Conservation (phyloP, 805 yeast genomes). For the Ogataea nakhonphanomensis region DNA sequence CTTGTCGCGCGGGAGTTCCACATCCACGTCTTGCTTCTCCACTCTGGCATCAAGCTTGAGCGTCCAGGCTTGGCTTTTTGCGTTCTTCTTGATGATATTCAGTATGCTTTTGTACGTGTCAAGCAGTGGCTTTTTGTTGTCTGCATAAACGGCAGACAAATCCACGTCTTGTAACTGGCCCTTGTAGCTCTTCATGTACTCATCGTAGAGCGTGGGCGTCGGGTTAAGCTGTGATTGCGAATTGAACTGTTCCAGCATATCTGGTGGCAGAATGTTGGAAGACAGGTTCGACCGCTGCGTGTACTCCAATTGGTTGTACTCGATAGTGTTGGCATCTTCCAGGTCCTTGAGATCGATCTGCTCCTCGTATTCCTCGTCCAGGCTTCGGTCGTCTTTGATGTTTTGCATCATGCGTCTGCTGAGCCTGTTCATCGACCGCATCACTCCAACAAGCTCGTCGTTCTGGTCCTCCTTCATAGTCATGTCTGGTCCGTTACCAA, state of each 20-base stretch:
- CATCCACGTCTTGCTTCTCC: constrained; percentile 30
- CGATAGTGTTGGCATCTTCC: constrained; percentile 43
- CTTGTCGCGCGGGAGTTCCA: constrained; percentile 25
- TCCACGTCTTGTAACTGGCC: constrained; percentile 20
- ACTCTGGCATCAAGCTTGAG: constrained; percentile 20
- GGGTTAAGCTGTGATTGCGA: constrained; percentile 30
- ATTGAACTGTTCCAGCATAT: constrained; percentile 15
- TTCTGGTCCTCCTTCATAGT: constrained; percentile 73
- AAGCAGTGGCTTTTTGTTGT: constrained; percentile 35
- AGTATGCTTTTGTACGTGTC: constrained; percentile 45
- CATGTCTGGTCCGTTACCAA: constrained; percentile 82
- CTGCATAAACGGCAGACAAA: constrained; percentile 23
- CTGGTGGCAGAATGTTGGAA: constrained; percentile 26
- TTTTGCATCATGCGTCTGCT: constrained; percentile 76
- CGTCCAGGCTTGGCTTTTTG: constrained; percentile 47
- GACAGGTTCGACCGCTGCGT: constrained; percentile 28
- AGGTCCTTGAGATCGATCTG: constrained; percentile 52
- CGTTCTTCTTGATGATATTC: constrained; percentile 47
- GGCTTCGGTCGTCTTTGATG: constrained; percentile 39
- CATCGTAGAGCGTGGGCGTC: constrained; percentile 25
- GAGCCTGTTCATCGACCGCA: constrained; percentile 85
- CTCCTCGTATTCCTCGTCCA: constrained; percentile 37
- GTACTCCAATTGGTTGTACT: constrained; percentile 48
- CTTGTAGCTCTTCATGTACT: constrained; percentile 22
- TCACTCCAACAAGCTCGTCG: constrained; percentile 67